Evolutionary conservation across 2,329 filamentous ascomycete species (phyloP).

Genomic region (Chalaropsis ovoidea): DNA sequence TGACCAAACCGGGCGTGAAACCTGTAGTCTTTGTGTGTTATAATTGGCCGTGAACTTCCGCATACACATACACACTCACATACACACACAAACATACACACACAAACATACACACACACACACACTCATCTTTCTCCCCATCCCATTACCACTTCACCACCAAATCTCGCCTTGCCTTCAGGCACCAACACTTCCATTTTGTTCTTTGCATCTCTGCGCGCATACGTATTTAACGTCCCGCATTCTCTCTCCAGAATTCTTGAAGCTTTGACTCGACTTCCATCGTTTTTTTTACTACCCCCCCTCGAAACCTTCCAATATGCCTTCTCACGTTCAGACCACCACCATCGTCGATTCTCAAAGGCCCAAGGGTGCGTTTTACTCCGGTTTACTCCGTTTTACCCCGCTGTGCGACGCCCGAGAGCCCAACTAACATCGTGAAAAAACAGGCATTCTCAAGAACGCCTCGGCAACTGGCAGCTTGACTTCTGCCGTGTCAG

Average conservation of each 20-base stretch:
- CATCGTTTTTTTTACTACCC: background rate
- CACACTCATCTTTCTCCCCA: background rate
- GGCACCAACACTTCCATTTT: background rate
- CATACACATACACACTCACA: background rate
- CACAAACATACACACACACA: background rate
- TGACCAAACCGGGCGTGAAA: background rate
- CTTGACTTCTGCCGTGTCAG: slow-evolving; percentile 46
- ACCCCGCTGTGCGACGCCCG: background rate
- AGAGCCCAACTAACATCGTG: background rate
- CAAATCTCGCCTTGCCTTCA: background rate
- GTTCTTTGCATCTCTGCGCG: background rate
- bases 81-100: background rate
- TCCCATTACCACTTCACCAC: background rate
- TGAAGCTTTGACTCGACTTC: background rate
- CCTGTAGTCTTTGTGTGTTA: background rate
- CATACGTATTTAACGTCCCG: background rate
- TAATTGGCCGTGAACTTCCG: background rate
- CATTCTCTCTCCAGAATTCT: background rate
- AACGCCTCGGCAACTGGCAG: slow-evolving; percentile 54
- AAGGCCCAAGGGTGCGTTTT: slow-evolving; percentile 39
- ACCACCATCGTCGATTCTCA: slow-evolving; percentile 31
- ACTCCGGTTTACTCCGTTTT: background rate
- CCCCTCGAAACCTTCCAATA: background rate
- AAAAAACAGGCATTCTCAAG: slow-evolving; percentile 85
- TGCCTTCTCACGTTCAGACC: slow-evolving; percentile 21